Base-by-base conservation (phyloP, 2,329 filamentous ascomycete species). In the Verruconis gallopava region DNA sequence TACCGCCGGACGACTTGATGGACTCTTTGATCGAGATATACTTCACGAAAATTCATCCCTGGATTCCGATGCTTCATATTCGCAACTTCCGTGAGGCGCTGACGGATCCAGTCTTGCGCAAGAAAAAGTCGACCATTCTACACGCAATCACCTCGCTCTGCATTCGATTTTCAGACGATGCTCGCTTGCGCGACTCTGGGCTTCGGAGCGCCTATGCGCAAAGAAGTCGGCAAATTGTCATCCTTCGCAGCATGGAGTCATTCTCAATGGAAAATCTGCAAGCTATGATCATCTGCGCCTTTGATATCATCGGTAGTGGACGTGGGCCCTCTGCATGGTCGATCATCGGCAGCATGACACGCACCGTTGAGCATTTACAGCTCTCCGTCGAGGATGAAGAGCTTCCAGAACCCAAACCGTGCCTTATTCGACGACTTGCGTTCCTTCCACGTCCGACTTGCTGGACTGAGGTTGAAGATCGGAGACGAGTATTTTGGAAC, bases 401-500 rank as follows among this genome's bases (percentile, higher is more conserved):
- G 38, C 25, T 30, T 30, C 25, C 25, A 9, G n/a, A 50, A 20
- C 40, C 38, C 2, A 50, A 50, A 1, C 51, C 56, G 38, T 50
- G 45, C 9, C 49, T 64, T 2, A 62, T 63, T 11, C 55, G 52
- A 21, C 48, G 58, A 5, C 60, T 61, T 49, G 48, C 50, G 0
- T 66, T 65, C 22, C 50, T 66, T 0, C 37, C 47, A 30, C 48
- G 53, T 0, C 52, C 50, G 2, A 47, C 50, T 2, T 53, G 21
- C 21, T 62, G 58, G 59, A 46, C 48, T 13, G 55, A 62, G 43
- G 43, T 44, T 3, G 59, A 62, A 44, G 59, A 62, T 38, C 50
- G 57, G 5, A 44, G 59, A n/a, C 50, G 59, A 6, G 52, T 61
- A 0, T 62, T 62, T 44, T 62, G 59, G 59, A 56, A 54, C 3